Base-by-base conservation (phyloP, 257 asterid genomes). In the Solanum habrochaites region DNA sequence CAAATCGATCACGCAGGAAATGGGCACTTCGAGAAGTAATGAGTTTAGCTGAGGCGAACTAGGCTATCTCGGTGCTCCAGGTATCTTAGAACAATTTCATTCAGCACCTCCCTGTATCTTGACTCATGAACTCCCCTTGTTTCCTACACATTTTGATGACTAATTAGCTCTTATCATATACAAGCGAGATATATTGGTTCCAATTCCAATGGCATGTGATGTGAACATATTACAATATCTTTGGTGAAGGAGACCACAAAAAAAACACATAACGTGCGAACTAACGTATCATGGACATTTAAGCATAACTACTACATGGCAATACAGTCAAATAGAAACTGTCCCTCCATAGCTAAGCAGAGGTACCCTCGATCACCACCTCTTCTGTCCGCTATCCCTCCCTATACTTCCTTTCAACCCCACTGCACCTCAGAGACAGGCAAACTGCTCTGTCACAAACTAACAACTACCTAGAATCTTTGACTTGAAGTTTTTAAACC, bases 91-190 rank as follows among this genome's bases (percentile, higher is more conserved):
- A 97, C 99, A 92, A 97, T 97, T n/a, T n/a, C n/a, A n/a, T 78
- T 97, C 99, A 80, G 99, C 99, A 97, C 99, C 91, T 97, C 99
- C 92, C 99, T 93, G 86, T 97, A 97, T 90, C 99, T 93, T 85
- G 98, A 97, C 99, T 97, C 99, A 97, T 97, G 93, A 97, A 97
- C 91, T 97, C 99, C 11, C 99, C 99, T n/a, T 2, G 99, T 96
- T 97, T 97, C 95, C 99, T 97, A 97, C 86, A 87, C 91, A 89
- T 73, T 75, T 39, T 37, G 64, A 90, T 70, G 88, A 82, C 74
- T 67, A 85, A 85, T 31, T 27, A 11, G 69, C 86, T 56, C 80
- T 2, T 47, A 89, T 42, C 47, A 45, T 66, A 85, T 67, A 82
- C n/a, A 21, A 35, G 29, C 64, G 43, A 73, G 74, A 56, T 49